Percentiles rank a stretch among this genome's conserved stretches.
Conservation (phyloP, 192 early-diverging fungal species). For the Gonapodya prolifera region DNA sequence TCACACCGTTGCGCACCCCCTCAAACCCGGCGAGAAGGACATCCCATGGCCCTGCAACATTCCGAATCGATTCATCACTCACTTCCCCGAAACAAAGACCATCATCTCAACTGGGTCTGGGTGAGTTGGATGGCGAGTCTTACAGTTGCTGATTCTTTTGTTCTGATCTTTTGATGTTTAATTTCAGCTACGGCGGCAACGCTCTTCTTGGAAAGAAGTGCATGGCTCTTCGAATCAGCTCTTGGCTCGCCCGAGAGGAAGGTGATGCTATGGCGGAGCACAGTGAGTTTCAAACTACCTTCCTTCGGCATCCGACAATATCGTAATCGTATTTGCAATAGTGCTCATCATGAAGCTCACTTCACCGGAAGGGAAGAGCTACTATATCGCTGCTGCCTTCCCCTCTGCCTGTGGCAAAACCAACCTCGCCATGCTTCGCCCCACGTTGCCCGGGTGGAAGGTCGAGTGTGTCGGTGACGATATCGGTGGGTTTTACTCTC, state of each 20-base stretch:
- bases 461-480: conserved; percentile 12
- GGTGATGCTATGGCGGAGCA: conserved; percentile 11
- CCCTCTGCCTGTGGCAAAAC: conserved; percentile 13
- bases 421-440: conserved; percentile 12
- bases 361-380: conserved; percentile 5
- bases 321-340: not conserved
- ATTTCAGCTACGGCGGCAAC: conserved; percentile 11
- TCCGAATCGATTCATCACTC: conserved; percentile 9
- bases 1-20: conserved; percentile 11
- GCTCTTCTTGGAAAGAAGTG: conserved; percentile 13
- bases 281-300: not conserved
- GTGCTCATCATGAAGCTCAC: conserved; percentile 12
- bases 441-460: conserved; percentile 12
- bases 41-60: conserved; percentile 11
- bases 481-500: not conserved
- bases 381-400: conserved; percentile 13
- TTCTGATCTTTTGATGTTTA: not conserved
- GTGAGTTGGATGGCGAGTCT: not conserved
- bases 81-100: conserved; percentile 10
- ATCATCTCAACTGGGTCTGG: conserved; percentile 11
- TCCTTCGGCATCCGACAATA: not conserved
- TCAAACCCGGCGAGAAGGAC: conserved; percentile 11
- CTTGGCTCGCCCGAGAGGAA: conserved; percentile 7
- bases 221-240: conserved; percentile 11
- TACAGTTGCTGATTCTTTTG: not conserved